Evolutionary conservation across 176 grass and related monocot species (phyloP).

Genomic region (Carex myosuroides): DNA sequence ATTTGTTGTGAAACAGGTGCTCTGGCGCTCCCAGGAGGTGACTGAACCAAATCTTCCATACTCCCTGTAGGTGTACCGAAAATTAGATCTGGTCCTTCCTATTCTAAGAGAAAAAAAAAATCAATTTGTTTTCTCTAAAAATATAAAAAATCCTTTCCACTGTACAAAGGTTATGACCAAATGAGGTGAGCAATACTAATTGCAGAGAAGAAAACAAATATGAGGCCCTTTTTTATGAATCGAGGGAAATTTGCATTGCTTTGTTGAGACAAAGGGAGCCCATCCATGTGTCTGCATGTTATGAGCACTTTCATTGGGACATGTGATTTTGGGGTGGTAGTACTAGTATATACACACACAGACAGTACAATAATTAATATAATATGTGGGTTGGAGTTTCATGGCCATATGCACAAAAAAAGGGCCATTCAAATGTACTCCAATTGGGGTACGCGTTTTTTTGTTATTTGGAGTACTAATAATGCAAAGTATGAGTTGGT

Average conservation of each 20-base stretch:
- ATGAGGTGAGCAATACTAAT: background rate
- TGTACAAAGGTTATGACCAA: background rate
- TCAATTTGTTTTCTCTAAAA: too few relatives aligned
- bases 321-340: slow-evolving; percentile 18
- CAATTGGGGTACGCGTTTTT: background rate
- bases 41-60: too few relatives aligned
- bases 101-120: too few relatives aligned
- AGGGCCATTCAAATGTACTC: background rate
- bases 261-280: slow-evolving; percentile 29
- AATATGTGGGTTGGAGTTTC: slow-evolving; percentile 12
- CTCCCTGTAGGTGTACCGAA: too few relatives aligned
- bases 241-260: slow-evolving; percentile 20
- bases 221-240: slow-evolving; percentile 12
- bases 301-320: slow-evolving; percentile 10
- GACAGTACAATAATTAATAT: slow-evolving; percentile 27
- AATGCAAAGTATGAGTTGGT: background rate
- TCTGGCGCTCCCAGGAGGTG: too few relatives aligned
- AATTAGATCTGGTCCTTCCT: too few relatives aligned
- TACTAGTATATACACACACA: background rate
- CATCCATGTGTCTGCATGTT: slow-evolving; percentile 31
- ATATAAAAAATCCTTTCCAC: too few relatives aligned
- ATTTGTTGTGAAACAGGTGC: too few relatives aligned
- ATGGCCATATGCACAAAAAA: slow-evolving; percentile 15
- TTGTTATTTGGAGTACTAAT: background rate
- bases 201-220: slow-evolving; percentile 16